A percentile compares a stretch with the other conserved stretches of the same genome.
Evolutionary conservation across 2,329 filamentous ascomycete genomes (phyloP).

Genomic region (Pseudogymnoascus sp.): DNA sequence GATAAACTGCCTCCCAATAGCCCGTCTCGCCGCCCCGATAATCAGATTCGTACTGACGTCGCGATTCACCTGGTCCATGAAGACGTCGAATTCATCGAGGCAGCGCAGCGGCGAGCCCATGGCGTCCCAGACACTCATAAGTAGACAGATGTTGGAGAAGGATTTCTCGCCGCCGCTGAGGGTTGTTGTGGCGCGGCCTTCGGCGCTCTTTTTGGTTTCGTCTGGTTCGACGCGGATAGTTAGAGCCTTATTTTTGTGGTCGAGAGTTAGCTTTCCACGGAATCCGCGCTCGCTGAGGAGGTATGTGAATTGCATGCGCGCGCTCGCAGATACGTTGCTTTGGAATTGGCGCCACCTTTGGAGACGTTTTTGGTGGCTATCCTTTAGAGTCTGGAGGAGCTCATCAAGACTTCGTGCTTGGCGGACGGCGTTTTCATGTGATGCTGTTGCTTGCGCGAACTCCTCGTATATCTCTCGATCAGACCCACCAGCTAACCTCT

Average conservation of each 20-base stretch:
- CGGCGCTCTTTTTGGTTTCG: slow-evolving; percentile 60
- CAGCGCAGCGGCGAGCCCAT: slow-evolving; percentile 95
- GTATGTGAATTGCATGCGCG: slow-evolving; percentile 80
- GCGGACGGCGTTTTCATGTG: slow-evolving; percentile 38
- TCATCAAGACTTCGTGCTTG: slow-evolving; percentile 41
- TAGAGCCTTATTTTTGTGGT: slow-evolving; percentile 68
- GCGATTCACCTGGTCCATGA: slow-evolving; percentile 97
- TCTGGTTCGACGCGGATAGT: slow-evolving; percentile 71
- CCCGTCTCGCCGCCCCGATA: slow-evolving; percentile 75
- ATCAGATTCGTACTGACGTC: slow-evolving; percentile 92
- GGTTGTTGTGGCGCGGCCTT: slow-evolving; percentile 80
- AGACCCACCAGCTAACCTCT: slow-evolving; percentile 43
- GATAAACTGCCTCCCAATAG: slow-evolving; percentile 89
- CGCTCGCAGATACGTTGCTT: slow-evolving; percentile 75
- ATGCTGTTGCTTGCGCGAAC: slow-evolving; percentile 36
- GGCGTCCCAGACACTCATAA: slow-evolving; percentile 92
- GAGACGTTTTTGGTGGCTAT: slow-evolving; percentile 63
- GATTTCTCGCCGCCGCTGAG: slow-evolving; percentile 96
- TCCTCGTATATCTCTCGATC: slow-evolving; percentile 56
- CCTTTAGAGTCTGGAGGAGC: slow-evolving; percentile 41
- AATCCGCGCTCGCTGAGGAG: slow-evolving; percentile 86
- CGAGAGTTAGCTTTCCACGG: slow-evolving; percentile 70
- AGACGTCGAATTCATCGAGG: slow-evolving; percentile 96
- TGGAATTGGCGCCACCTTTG: slow-evolving; percentile 77
- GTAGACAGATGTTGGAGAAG: slow-evolving; percentile 90